phyloP scores from a whole-genome alignment of 352 stramenopile genomes.

The Lagenidium giganteum region DNA sequence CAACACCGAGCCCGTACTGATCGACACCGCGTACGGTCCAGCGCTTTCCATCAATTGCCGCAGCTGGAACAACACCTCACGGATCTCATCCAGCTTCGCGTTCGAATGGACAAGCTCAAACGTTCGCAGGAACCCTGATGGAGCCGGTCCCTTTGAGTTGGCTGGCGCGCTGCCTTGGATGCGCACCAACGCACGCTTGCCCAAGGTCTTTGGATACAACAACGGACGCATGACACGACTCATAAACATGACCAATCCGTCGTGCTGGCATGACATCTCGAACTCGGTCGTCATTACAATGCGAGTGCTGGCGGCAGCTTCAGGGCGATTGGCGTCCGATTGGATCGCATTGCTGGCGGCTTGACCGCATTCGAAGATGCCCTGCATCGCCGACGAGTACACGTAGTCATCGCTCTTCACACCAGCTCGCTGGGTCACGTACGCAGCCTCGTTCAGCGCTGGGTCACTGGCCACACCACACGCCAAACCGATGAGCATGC shows the following conservation, averaged over 20 bases:
- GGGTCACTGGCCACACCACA: conserved; percentile 68
- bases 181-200: conserved; percentile 33
- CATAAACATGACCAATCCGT: conserved; percentile 62
- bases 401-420: conserved; percentile 64
- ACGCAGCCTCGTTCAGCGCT: conserved; percentile 39
- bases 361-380: conserved; percentile 73
- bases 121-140: conserved; percentile 22
- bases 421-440: conserved; percentile 21
- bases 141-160: conserved; percentile 15
- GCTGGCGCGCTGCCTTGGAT: no score
- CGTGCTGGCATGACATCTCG: conserved; percentile 73
- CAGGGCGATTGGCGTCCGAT: no score
- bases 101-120: conserved; percentile 30
- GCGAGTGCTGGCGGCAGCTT: conserved; percentile 32
- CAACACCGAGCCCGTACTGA: conserved; percentile 36
- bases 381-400: conserved; percentile 48
- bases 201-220: conserved; percentile 44
- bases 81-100: conserved; percentile 56
- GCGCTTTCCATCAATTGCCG: conserved; percentile 66
- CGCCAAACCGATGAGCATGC: conserved; percentile 79
- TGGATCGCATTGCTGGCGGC: no score
- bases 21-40: conserved; percentile 52
- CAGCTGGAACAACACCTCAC: conserved; percentile 63
- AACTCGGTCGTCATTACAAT: conserved; percentile 76
- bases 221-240: conserved; percentile 53